Conservation (phyloP, 1,139 yeast species). For the Diutina siamensis region DNA sequence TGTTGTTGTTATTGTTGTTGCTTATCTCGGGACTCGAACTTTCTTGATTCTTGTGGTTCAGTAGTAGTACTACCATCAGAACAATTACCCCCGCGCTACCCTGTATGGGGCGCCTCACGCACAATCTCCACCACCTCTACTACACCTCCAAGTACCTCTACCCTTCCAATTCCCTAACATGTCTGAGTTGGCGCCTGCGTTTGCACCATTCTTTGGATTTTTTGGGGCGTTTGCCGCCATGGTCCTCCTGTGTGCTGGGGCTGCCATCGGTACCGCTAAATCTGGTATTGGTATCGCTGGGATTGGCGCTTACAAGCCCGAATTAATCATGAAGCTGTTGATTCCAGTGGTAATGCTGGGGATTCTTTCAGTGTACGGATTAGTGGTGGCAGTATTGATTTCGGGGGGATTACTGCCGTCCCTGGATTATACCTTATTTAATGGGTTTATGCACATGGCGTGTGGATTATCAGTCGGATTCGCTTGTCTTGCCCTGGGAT, state of each 20-base stretch:
- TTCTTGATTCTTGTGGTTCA: too few species aligned
- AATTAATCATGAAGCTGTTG: slow-evolving; percentile 68
- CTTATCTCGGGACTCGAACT: too few species aligned
- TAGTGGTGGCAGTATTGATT: slow-evolving; percentile 89
- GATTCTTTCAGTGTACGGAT: slow-evolving; percentile 90
- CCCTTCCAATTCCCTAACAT: slow-evolving; percentile 6
- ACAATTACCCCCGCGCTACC: too few species aligned
- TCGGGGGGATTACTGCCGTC: slow-evolving; percentile 84
- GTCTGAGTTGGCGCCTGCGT: slow-evolving; percentile 66
- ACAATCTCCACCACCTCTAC: not conserved
- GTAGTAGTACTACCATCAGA: too few species aligned
- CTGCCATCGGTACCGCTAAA: slow-evolving; percentile 97
- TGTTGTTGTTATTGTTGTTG: too few species aligned
- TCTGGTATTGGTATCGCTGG: slow-evolving; percentile 96
- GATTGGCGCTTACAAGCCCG: slow-evolving; percentile 79
- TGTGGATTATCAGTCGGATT: slow-evolving; percentile 95
- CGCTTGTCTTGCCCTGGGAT: slow-evolving; percentile 94
- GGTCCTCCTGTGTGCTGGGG: slow-evolving; percentile 86
- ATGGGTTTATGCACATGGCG: slow-evolving; percentile 94
- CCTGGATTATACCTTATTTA: slow-evolving; percentile 71
- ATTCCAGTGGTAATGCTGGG: slow-evolving; percentile 98
- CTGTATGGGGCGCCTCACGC: too few species aligned
- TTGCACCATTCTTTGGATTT: slow-evolving; percentile 92
- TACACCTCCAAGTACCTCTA: not conserved
- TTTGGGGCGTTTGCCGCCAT: slow-evolving; percentile 93